These are phyloP conservation scores for Linnemannia hyalina DNA, from an alignment of 192 early-diverging fungal genomes.

Conservation along the genomic window DNA sequence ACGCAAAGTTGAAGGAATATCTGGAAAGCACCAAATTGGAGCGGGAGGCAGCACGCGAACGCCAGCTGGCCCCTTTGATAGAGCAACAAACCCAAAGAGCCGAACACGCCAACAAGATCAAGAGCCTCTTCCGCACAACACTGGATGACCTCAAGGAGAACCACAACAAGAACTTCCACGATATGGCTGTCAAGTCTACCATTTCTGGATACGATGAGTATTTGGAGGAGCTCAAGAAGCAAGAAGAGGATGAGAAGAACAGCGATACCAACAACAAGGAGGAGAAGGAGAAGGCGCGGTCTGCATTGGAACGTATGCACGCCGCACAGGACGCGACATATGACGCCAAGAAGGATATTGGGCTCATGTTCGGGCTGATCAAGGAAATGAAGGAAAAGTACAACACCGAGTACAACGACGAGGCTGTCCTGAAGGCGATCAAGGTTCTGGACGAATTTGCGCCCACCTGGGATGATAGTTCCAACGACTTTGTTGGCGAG, in stretches of 20 bases:
- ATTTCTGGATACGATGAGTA: constrained; percentile 76
- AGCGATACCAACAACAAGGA: constrained; percentile 27
- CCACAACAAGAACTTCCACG: constrained; percentile 82
- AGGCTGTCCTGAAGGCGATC: constrained; percentile 41
- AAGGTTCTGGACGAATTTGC: constrained; percentile 24
- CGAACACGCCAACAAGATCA: constrained; percentile 31
- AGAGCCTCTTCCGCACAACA: constrained; percentile 48
- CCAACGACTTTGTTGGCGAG: constrained; percentile 44
- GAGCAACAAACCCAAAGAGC: constrained; percentile 32
- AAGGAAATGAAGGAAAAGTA: constrained; percentile 45
- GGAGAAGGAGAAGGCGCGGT: constrained; percentile 6
- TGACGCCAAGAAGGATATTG: constrained; percentile 39
- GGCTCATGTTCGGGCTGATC: constrained; percentile 30
- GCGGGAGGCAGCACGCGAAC: constrained; percentile 28
- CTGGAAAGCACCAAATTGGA: constrained; percentile 35
- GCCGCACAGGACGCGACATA: constrained; percentile 15
- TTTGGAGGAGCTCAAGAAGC: constrained; percentile 58
- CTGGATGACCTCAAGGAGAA: constrained; percentile 67
- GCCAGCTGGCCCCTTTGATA: constrained; percentile 36
- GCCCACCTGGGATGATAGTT: constrained; percentile 30
- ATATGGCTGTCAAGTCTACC: constrained; percentile 75
- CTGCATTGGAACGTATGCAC: constrained; percentile 16
- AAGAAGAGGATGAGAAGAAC: constrained; percentile 5
- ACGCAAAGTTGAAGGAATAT: constrained; percentile 22
- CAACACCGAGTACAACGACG: constrained; percentile 50